Evolutionary conservation across 805 yeast genomes (phyloP), one percentile per base, ranked within the genome.

Genomic region (Saturnispora mendoncae): DNA sequence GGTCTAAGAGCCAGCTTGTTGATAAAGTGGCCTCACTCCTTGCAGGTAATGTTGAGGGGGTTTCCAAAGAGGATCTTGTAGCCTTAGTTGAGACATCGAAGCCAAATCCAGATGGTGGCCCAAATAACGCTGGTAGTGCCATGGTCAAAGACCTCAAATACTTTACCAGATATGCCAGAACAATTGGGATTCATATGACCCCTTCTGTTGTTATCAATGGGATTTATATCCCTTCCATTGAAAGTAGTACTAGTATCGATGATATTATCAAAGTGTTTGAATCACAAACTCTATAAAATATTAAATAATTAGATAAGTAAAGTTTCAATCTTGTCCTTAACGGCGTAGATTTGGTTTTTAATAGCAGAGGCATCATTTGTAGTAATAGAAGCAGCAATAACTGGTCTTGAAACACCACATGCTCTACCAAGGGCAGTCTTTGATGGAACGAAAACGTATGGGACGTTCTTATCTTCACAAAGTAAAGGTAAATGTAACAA

Each of bases 341-440:
- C 87, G 63, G 84, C 84, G 70, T 84, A 87, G 71, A 92, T 85
- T 76, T 90, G 97, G 77, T 73, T 85, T 78, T 87, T 87, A 73
- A 92, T 84, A 60, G 95, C 84, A 56, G 97, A 87, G 59, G 96
- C 95, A 63, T 92, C 99, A 72, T 92, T 92, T 54, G 97, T 79
- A 65, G 99, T 92, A 64, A 92, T 92, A 50, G 95, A 83, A 51
- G 97, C 97, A 62, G 98, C 95, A 65, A 92, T 90, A 47, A 92
- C 99, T 53, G 97, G 97, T 78, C 99, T 84, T 44, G 97, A 86
- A 50, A 92, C 98, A 72, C 99, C 99, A 74, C 98, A 92, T 59
- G 98, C 97, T 75, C 99, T 85, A 67, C 99, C 99, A 58, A 92
- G 76, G 50, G 98, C 98, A 61, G 92, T 80, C 77, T 92, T 90